phyloP scores from a whole-genome alignment of 2,329 filamentous ascomycete species.

The Diplodia seriata region DNA sequence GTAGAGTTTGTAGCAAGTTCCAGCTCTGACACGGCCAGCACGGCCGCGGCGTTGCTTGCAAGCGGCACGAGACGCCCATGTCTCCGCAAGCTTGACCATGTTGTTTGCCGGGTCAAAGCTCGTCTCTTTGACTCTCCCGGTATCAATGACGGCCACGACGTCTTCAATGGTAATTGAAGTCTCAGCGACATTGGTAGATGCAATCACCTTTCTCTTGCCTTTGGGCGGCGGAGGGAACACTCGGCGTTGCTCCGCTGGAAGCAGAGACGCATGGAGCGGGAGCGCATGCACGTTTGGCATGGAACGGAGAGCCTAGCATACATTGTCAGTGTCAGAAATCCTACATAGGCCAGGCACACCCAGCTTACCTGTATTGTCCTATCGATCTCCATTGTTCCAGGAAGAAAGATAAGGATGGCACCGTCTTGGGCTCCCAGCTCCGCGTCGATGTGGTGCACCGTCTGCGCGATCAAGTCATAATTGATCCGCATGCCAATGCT shows the following conservation, averaged over 20 bases:
- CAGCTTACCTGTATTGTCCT: constrained; percentile 66
- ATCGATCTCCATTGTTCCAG: constrained; percentile 90
- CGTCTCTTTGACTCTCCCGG: constrained; percentile 94
- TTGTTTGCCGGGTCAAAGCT: constrained; percentile 91
- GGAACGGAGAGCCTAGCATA: constrained; percentile 61
- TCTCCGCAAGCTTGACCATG: constrained; percentile 92
- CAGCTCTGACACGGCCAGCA: constrained; percentile 89
- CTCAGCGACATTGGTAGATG: constrained; percentile 95
- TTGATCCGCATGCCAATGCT: constrained; percentile 79
- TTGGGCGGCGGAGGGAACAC: constrained; percentile 80
- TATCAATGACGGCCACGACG: constrained; percentile 94
- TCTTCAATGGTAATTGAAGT: constrained; percentile 99
- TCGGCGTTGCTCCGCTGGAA: constrained; percentile 83
- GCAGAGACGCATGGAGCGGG: constrained; percentile 88
- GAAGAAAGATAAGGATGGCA: constrained; percentile 93
- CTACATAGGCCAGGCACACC: neutral
- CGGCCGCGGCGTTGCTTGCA: constrained; percentile 94
- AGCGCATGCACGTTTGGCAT: constrained; percentile 73
- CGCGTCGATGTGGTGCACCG: constrained; percentile 80
- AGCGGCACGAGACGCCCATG: constrained; percentile 91
- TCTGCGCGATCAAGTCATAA: constrained; percentile 82
- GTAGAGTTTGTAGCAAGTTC: constrained; percentile 94
- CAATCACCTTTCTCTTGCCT: constrained; percentile 89
- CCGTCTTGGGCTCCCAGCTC: constrained; percentile 77
- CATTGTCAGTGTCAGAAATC: neutral